phyloP scores from a whole-genome alignment of 306 rosid species.

The Leucaena leucocephala region DNA sequence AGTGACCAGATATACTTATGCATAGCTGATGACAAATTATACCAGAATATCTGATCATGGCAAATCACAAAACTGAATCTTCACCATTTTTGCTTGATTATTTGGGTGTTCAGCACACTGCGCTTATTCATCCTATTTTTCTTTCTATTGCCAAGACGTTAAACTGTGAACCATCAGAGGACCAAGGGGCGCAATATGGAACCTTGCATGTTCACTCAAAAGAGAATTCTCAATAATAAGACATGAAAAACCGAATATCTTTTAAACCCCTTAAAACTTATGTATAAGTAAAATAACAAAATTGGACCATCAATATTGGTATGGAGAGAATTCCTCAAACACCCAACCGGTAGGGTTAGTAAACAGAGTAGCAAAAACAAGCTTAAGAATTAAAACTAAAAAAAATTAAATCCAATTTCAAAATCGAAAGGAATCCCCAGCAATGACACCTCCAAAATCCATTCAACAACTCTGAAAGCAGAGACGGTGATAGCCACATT shows the following conservation, averaged over 20 bases:
- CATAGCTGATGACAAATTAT: not conserved
- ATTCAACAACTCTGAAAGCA: slow-evolving; percentile 20
- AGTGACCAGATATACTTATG: slow-evolving; percentile 7
- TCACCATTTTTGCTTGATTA: slow-evolving; percentile 19
- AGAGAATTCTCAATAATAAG: not conserved
- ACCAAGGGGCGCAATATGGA: no score
- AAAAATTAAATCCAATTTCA: slow-evolving; percentile 22
- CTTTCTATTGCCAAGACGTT: no score
- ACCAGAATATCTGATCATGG: not conserved
- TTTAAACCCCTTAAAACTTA: slow-evolving; percentile 15
- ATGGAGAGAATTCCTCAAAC: slow-evolving; percentile 16
- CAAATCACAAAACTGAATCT: slow-evolving; percentile 29
- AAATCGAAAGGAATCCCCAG: not conserved
- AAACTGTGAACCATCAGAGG: no score
- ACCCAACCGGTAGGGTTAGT: no score
- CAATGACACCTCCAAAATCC: slow-evolving; percentile 37
- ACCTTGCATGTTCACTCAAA: no score
- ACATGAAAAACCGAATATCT: slow-evolving; percentile 16
- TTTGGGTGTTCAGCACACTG: slow-evolving; percentile 7
- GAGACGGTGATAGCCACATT: not conserved
- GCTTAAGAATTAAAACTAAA: not conserved
- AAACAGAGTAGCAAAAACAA: not conserved
- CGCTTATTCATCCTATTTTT: no score
- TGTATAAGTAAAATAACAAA: not conserved
- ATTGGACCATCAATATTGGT: no score